Conservation (phyloP, 2,329 filamentous ascomycete genomes). For the Arthrobotrys conoides region DNA sequence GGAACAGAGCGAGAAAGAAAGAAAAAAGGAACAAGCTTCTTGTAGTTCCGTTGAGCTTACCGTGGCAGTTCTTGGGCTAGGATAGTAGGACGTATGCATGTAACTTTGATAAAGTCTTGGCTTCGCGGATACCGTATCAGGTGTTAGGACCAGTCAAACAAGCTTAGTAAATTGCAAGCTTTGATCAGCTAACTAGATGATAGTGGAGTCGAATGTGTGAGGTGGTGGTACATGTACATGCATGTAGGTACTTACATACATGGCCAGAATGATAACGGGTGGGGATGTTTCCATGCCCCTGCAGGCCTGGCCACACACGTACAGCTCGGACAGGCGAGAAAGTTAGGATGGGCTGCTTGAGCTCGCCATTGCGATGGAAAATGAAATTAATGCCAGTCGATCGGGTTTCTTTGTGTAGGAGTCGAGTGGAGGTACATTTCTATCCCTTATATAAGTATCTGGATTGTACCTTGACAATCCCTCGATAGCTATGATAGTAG, state of each 20-base stretch:
- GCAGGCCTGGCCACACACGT: neutral
- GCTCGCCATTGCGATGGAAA: constrained; percentile 14
- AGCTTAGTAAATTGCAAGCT: neutral
- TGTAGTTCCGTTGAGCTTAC: constrained; percentile 4
- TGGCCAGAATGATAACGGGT: neutral
- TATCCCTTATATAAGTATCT: too few species aligned
- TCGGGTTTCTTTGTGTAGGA: neutral
- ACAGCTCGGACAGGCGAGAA: neutral
- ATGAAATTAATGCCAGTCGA: neutral
- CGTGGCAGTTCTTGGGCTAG: constrained; percentile 5
- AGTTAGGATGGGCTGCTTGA: neutral
- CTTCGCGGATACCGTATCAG: neutral
- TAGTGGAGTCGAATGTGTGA: neutral
- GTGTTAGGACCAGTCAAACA: neutral
- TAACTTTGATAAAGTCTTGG: constrained; percentile 16
- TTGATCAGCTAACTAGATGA: neutral
- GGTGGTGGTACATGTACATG: neutral
- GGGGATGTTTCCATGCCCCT: constrained; percentile 7
- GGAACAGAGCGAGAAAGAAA: neutral
- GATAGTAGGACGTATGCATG: neutral
- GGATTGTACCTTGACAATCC: too few species aligned
- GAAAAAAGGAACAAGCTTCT: constrained; percentile 1
- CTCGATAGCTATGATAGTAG: too few species aligned
- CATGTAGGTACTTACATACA: too few species aligned
- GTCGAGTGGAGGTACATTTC: neutral